phyloP scores from a whole-genome alignment of 768 basidiomycete species.

The Cyclocybe aegerita region DNA sequence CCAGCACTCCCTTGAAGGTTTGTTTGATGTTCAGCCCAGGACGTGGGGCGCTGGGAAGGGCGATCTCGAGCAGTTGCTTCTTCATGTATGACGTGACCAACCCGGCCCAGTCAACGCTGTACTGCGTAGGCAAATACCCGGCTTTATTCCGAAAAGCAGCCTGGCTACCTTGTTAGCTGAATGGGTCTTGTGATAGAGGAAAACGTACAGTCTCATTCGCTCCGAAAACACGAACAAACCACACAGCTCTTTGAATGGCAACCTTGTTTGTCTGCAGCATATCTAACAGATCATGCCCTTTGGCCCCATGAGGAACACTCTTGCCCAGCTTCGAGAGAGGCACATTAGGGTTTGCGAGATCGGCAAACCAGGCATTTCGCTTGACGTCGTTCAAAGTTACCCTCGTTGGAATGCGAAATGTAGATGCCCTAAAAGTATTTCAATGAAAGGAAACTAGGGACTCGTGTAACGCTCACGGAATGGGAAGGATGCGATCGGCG shows the following conservation, averaged over 20 bases:
- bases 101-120: conserved; percentile 84
- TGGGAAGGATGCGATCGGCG: conserved; percentile 49
- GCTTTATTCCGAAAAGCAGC: conserved; percentile 77
- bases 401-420: conserved; percentile 80
- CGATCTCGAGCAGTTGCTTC: conserved; percentile 79
- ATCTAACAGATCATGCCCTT: conserved; percentile 82
- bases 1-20: conserved; percentile 78
- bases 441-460: not conserved
- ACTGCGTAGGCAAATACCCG: conserved; percentile 77
- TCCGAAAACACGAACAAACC: conserved; percentile 86
- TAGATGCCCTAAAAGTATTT: conserved; percentile 44
- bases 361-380: conserved; percentile 80
- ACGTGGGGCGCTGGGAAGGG: conserved; percentile 75
- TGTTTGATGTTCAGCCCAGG: conserved; percentile 79
- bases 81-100: conserved; percentile 79
- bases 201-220: conserved; percentile 75
- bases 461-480: conserved; percentile 55
- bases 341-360: conserved; percentile 78
- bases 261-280: conserved; percentile 75
- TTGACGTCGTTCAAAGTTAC: conserved; percentile 80
- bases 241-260: conserved; percentile 78
- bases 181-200: not conserved
- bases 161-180: conserved; percentile 29
- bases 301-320: conserved; percentile 84
- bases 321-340: conserved; percentile 81